Conservation (phyloP, 345 rosid genomes). For the Alliaria petiolata region DNA sequence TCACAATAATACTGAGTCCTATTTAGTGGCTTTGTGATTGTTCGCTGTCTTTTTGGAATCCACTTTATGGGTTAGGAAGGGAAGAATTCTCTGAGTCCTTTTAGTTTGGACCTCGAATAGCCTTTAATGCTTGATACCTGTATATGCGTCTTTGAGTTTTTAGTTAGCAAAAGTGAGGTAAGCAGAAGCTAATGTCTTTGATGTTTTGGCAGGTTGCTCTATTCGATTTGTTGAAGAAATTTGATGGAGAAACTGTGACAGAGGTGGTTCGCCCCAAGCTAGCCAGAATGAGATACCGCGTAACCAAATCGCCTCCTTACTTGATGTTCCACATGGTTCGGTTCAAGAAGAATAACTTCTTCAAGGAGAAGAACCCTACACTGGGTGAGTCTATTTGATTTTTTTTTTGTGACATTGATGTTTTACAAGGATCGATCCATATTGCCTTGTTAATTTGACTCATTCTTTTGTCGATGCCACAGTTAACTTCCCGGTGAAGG, state of each 20-base stretch:
- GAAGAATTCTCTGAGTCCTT: background rate
- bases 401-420: background rate
- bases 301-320: constrained; percentile 74
- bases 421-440: background rate
- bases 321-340: constrained; percentile 91
- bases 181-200: constrained; percentile 9
- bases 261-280: constrained; percentile 83
- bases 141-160: background rate
- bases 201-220: constrained; percentile 67
- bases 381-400: constrained; percentile 47
- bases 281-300: constrained; percentile 83
- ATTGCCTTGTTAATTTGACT: background rate
- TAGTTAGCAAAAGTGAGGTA: background rate
- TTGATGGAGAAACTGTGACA: constrained; percentile 86
- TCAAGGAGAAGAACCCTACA: constrained; percentile 94
- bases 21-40: background rate
- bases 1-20: background rate
- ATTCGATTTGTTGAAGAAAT: constrained; percentile 85
- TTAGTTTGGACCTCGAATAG: background rate
- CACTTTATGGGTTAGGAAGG: background rate
- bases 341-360: constrained; percentile 87
- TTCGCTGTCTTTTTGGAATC: background rate
- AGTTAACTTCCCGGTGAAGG: constrained; percentile 98
- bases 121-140: background rate
- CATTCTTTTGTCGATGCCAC: constrained; percentile 14